A percentile compares a stretch with the other conserved stretches of the same genome.
phyloP scores from a whole-genome alignment of 352 stramenopile genomes.

The Phytopythium vexans region DNA sequence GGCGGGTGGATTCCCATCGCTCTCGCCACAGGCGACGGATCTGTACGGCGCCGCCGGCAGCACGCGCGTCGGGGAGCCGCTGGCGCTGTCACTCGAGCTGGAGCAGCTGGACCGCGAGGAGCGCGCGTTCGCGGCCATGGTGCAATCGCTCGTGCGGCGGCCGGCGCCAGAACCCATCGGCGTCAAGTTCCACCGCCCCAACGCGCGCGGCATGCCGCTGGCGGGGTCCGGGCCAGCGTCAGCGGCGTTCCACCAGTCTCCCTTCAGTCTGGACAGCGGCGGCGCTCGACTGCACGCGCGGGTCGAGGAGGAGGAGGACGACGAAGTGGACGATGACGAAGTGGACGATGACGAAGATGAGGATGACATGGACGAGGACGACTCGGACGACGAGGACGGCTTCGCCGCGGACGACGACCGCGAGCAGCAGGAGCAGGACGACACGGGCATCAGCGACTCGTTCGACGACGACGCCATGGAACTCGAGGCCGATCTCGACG shows the following conservation, averaged over 20 bases:
- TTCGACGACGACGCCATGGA: slow-evolving; percentile 39
- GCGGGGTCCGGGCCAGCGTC: not conserved
- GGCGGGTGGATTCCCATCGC: slow-evolving; percentile 24
- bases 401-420: slow-evolving; percentile 23
- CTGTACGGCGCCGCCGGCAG: slow-evolving; percentile 55
- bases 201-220: not conserved
- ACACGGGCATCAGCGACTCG: slow-evolving; percentile 21
- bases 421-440: slow-evolving; percentile 16
- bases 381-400: slow-evolving; percentile 24
- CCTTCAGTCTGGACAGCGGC: slow-evolving; percentile 1
- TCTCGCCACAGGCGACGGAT: slow-evolving; percentile 42
- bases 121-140: slow-evolving; percentile 40
- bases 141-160: slow-evolving; percentile 51
- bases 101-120: slow-evolving; percentile 62
- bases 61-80: slow-evolving; percentile 37
- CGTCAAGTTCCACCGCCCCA: slow-evolving; percentile 49
- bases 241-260: slow-evolving; percentile 8
- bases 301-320: slow-evolving; percentile 24
- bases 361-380: slow-evolving; percentile 19
- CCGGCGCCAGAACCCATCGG: slow-evolving; percentile 48
- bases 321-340: slow-evolving; percentile 32
- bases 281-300: slow-evolving; percentile 7
- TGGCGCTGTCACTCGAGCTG: slow-evolving; percentile 41
- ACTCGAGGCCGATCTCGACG: slow-evolving; percentile 16
- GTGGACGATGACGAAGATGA: slow-evolving; percentile 8